Evolutionary conservation across 2,329 filamentous ascomycete species (phyloP).

Genomic region (Pseudopithomyces chartarum): DNA sequence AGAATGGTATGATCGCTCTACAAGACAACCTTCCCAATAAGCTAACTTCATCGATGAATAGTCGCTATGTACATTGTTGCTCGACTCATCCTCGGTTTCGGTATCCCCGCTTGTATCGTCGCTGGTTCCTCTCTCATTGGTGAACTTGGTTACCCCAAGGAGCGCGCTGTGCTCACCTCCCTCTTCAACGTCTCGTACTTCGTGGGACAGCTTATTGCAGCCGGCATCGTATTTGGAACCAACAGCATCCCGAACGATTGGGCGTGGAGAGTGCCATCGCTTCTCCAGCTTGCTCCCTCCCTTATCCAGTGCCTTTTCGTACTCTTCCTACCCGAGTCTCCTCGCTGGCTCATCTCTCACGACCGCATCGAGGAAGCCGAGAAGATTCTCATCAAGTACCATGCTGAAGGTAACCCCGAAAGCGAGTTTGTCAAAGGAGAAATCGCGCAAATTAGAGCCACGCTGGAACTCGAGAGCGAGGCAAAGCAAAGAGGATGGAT

Average conservation of each 20-base stretch:
- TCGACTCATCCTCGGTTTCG: constrained; percentile 67
- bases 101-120: constrained; percentile 66
- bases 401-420: constrained; percentile 63
- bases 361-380: constrained; percentile 66
- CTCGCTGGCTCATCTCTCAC: constrained; percentile 66
- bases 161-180: constrained; percentile 65
- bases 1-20: constrained; percentile 10
- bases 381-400: constrained; percentile 63
- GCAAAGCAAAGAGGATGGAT: constrained; percentile 57
- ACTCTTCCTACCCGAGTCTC: constrained; percentile 64
- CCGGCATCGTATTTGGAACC: constrained; percentile 67
- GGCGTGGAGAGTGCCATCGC: constrained; percentile 68
- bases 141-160: constrained; percentile 69
- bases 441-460: constrained; percentile 67
- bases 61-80: constrained; percentile 60
- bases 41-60: background rate
- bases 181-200: constrained; percentile 72
- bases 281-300: constrained; percentile 65
- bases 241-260: constrained; percentile 60
- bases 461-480: constrained; percentile 60
- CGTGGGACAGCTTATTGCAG: constrained; percentile 58
- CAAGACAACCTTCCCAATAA: background rate
- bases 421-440: constrained; percentile 67
- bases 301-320: constrained; percentile 65
- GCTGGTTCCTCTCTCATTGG: constrained; percentile 65